A percentile compares a stretch with the other conserved stretches of the same genome.
Conservation (phyloP, 352 stramenopile genomes). For the Pythium periplocum region DNA sequence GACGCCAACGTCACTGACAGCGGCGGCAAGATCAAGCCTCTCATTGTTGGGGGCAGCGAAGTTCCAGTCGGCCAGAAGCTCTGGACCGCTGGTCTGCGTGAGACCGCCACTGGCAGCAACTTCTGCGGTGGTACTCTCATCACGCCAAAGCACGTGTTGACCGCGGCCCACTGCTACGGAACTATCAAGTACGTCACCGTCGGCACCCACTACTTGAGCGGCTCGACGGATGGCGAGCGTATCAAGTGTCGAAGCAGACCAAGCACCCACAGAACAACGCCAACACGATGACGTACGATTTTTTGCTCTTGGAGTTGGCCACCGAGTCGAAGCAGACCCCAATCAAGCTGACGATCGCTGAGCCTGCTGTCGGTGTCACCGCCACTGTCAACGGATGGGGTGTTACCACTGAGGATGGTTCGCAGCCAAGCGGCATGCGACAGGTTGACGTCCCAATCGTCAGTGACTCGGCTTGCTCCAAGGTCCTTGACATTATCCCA, state of each 20-base stretch:
- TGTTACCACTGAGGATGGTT: slow-evolving; percentile 8
- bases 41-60: too few relatives aligned
- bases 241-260: slow-evolving; percentile 8
- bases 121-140: slow-evolving; percentile 2
- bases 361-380: slow-evolving; percentile 1
- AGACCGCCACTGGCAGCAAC: not conserved
- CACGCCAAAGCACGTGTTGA: slow-evolving; percentile 2
- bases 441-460: slow-evolving; percentile 27
- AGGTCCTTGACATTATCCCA: too few relatives aligned
- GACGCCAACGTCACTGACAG: too few relatives aligned
- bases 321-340: not conserved
- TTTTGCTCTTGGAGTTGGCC: slow-evolving; percentile 13
- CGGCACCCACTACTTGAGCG: slow-evolving; percentile 14
- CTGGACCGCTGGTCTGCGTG: too few relatives aligned
- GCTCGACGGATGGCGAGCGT: slow-evolving; percentile 7
- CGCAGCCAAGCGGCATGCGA: slow-evolving; percentile 22
- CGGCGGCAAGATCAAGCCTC: too few relatives aligned
- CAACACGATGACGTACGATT: slow-evolving; percentile 12
- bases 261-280: slow-evolving; percentile 11
- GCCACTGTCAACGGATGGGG: slow-evolving; percentile 18
- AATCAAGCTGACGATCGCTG: slow-evolving; percentile 1
- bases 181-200: slow-evolving; percentile 6
- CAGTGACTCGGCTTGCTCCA: too few relatives aligned
- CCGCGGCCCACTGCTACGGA: slow-evolving; percentile 5
- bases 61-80: too few relatives aligned